Evolutionary conservation across 768 basidiomycete genomes (phyloP).

Genomic region (Hemileccinum rubropunctum): DNA sequence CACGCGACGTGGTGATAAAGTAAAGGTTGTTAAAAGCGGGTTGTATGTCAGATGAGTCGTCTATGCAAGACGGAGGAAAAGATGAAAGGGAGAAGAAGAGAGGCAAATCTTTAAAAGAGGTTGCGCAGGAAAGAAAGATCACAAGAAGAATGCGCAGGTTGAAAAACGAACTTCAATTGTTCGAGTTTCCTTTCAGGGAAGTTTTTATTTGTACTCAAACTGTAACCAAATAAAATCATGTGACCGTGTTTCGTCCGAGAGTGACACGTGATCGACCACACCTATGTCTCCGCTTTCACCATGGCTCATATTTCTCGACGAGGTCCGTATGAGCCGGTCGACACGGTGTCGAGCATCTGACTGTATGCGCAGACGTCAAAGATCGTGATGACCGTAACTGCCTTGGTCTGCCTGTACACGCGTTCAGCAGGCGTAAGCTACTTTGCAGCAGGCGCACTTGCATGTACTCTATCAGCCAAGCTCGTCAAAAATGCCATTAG

Average conservation of each 20-base stretch:
- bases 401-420: conserved; percentile 51
- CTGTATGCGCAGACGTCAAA: conserved; percentile 49
- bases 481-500: conserved; percentile 56
- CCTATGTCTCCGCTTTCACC: conserved; percentile 12
- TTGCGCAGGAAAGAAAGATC: conserved; percentile 8
- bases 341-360: conserved; percentile 4
- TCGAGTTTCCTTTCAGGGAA: conserved; percentile 23
- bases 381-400: conserved; percentile 52
- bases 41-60: conserved; percentile 9
- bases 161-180: conserved; percentile 30
- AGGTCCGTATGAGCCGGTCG: conserved; percentile 19
- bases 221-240: conserved; percentile 31
- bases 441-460: conserved; percentile 55
- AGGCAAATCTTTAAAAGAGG: conserved; percentile 13
- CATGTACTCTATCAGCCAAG: conserved; percentile 59
- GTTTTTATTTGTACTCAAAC: conserved; percentile 28
- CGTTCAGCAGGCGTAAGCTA: conserved; percentile 61
- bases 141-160: background rate
- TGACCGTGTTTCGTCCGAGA: conserved; percentile 28
- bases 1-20: conserved; percentile 62
- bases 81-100: conserved; percentile 14
- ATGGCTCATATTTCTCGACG: conserved; percentile 32
- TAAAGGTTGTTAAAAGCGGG: background rate
- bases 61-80: conserved; percentile 16
- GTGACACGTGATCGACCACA: conserved; percentile 9